These are phyloP conservation scores for Phytomonas sp. DNA, from an alignment of 208 protist species.

Conservation along the genomic window DNA sequence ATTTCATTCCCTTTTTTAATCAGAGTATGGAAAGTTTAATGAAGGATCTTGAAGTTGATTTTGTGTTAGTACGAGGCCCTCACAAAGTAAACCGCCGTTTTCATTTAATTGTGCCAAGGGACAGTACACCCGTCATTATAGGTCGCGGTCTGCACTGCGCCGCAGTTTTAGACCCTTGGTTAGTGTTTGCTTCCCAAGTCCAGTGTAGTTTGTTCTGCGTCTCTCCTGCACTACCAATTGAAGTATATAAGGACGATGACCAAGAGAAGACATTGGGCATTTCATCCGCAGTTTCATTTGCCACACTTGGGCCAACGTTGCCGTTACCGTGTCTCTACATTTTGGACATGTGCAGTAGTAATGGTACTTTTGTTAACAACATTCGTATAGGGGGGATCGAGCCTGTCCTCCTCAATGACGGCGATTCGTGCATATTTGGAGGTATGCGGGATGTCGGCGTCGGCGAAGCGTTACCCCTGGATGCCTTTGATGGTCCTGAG, in stretches of 20 bases:
- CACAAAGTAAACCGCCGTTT: slow-evolving; percentile 32
- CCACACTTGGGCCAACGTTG: neutral
- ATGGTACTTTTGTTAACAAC: slow-evolving; percentile 84
- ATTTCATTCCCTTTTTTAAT: neutral
- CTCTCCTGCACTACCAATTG: neutral
- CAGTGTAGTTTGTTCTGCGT: slow-evolving; percentile 53
- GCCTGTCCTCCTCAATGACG: slow-evolving; percentile 36
- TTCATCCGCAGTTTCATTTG: neutral
- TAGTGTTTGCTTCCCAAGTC: slow-evolving; percentile 76
- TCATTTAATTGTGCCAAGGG: slow-evolving; percentile 22
- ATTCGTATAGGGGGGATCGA: slow-evolving; percentile 36
- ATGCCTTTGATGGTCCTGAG: slow-evolving; percentile 49
- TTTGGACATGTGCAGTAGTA: slow-evolving; percentile 76
- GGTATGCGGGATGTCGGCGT: slow-evolving; percentile 73
- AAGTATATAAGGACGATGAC: neutral
- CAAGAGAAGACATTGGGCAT: neutral
- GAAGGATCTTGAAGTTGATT: slow-evolving; percentile 20
- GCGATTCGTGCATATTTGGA: slow-evolving; percentile 71
- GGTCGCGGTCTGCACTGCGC: slow-evolving; percentile 51
- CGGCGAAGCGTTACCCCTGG: slow-evolving; percentile 33
- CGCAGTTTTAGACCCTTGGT: slow-evolving; percentile 49
- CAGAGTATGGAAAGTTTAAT: neutral
- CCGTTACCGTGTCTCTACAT: slow-evolving; percentile 29
- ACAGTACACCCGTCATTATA: slow-evolving; percentile 46
- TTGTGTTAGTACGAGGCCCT: slow-evolving; percentile 65